Conservation (phyloP, 73 alveolate species). For the Paramecium tetraurelia region DNA sequence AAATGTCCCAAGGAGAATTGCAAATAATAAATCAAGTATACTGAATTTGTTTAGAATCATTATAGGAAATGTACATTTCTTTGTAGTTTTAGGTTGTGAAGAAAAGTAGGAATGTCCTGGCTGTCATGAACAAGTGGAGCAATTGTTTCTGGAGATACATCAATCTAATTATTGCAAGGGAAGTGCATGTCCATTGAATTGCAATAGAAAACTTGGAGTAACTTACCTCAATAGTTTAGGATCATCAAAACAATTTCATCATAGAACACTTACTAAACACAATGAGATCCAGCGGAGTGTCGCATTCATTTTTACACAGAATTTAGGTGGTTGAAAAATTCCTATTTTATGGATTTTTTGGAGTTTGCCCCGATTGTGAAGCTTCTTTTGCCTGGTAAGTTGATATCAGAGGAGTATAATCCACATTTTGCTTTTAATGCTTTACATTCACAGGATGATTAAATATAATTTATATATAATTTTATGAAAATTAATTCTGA, state of each 20-base stretch:
- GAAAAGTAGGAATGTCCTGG: not conserved
- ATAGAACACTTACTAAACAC: not conserved
- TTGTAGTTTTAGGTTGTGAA: not conserved
- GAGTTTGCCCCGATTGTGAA: not conserved
- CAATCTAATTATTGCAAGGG: not conserved
- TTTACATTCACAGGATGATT: not conserved
- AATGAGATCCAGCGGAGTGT: conserved; percentile 7
- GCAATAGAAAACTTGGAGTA: conserved; percentile 32
- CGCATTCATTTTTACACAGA: conserved; percentile 10
- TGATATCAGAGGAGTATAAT: not conserved
- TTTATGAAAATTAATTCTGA: conserved; percentile 58
- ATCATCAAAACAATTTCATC: conserved; percentile 21
- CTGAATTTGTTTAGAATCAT: not conserved
- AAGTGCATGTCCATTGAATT: not conserved
- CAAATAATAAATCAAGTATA: not conserved
- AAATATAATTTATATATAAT: not conserved
- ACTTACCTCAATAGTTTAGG: not conserved
- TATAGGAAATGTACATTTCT: not conserved
- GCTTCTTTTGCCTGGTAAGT: conserved; percentile 11
- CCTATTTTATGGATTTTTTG: conserved; percentile 26
- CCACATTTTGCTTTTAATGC: conserved; percentile 1
- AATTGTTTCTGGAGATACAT: not conserved
- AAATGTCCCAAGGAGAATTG: conserved; percentile 3
- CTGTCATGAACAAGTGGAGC: conserved; percentile 12
- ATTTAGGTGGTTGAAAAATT: conserved; percentile 16